Evolutionary conservation across 139 green algal species (phyloP), one percentile per base, ranked within the genome.

Genomic region (Tetraselmis striata): DNA sequence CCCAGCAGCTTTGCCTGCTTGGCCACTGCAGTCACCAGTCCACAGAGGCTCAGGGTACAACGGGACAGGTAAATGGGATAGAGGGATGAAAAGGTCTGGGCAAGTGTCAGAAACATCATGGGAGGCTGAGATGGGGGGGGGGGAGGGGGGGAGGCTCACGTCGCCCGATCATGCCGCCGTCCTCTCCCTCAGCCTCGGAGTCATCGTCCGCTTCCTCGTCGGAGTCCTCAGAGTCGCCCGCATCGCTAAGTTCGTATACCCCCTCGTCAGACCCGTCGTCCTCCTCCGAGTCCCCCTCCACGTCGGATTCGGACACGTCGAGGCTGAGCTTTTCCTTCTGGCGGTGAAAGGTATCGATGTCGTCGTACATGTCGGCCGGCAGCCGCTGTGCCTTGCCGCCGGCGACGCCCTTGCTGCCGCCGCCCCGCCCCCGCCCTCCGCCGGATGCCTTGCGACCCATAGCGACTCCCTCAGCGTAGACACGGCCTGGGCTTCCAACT

Each of bases 1-100:
- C 90, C 89, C 28, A 96, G 80, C 1, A 80, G 76, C 74, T 90
- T 93, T 5, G 93, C 93, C 81, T 92, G 87, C 77, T 86, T 83
- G n/a, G 89, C 86, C 2, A 96, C 92, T 95, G n/a, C n/a, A n/a
- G n/a, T n/a, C n/a, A n/a, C n/a, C n/a, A n/a, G n/a, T n/a, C n/a
- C n/a, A n/a, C n/a, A n/a, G n/a, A n/a, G n/a, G n/a, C n/a, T n/a
- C n/a, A n/a, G n/a, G n/a, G n/a, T n/a, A n/a, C n/a, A n/a, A n/a
- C n/a, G n/a, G n/a, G n/a, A n/a, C n/a, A n/a, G n/a, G n/a, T n/a
- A n/a, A n/a, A n/a, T n/a, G n/a, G n/a, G n/a, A n/a, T n/a, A n/a
- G n/a, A n/a, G n/a, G n/a, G n/a, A n/a, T n/a, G n/a, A n/a, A n/a
- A n/a, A n/a, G n/a, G n/a, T n/a, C n/a, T n/a, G n/a, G n/a, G n/a